phyloP scores from a whole-genome alignment of 148 eudicot species.

The Gaultheria prostrata region DNA sequence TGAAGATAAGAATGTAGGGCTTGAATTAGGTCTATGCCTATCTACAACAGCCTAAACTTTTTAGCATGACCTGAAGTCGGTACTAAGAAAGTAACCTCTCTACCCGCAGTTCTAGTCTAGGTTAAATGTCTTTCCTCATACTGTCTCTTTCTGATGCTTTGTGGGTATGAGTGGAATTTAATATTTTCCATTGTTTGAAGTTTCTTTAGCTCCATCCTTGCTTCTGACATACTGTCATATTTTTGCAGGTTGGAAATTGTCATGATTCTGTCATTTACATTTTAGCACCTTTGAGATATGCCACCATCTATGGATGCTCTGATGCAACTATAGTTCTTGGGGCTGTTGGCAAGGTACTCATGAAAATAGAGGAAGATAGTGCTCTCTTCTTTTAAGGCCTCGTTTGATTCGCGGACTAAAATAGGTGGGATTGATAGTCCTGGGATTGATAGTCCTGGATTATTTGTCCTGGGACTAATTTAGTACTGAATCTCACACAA shows the following conservation, averaged over 20 bases:
- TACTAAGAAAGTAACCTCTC: neutral
- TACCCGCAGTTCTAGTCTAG: neutral
- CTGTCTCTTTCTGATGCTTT: neutral
- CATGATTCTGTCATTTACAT: slow-evolving; percentile 90
- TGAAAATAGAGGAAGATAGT: neutral
- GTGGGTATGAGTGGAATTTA: neutral
- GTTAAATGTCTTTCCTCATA: neutral
- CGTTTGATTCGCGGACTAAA: too few species aligned
- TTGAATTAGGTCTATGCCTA: neutral
- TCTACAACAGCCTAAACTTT: neutral
- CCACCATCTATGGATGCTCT: slow-evolving; percentile 94
- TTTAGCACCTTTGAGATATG: slow-evolving; percentile 85
- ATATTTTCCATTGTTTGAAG: neutral
- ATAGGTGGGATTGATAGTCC: too few species aligned
- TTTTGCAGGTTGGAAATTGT: slow-evolving; percentile 76
- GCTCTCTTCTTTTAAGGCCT: neutral
- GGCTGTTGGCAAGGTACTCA: slow-evolving; percentile 93
- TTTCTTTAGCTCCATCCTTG: slow-evolving; percentile 1
- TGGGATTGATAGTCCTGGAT: too few species aligned
- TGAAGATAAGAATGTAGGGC: slow-evolving; percentile 1
- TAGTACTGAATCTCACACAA: too few species aligned
- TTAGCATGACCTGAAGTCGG: neutral
- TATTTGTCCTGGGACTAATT: too few species aligned
- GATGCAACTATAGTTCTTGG: slow-evolving; percentile 94
- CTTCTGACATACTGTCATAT: neutral